A percentile compares a stretch with the other conserved stretches of the same genome.
Evolutionary conservation across 768 basidiomycete genomes (phyloP).

Genomic region (Aureoboletus auriporus): DNA sequence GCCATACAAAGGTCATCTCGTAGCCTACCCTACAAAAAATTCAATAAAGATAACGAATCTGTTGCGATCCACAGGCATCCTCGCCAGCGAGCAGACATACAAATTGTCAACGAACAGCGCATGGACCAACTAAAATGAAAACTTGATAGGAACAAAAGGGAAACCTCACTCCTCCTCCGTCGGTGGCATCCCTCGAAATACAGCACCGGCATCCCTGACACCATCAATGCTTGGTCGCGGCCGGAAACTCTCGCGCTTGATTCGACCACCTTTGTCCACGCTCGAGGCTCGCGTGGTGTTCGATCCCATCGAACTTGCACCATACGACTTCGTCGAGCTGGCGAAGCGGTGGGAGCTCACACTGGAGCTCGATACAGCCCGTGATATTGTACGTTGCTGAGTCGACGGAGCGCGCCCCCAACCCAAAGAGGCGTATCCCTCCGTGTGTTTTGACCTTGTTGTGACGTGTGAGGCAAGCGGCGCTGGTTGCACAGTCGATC

Average conservation of each 20-base stretch:
- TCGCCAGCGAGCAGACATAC: constrained; percentile 21
- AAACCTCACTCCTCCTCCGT: constrained; percentile 23
- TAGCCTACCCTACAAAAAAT: constrained; percentile 14
- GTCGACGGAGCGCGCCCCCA: constrained; percentile 36
- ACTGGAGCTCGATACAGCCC: constrained; percentile 12
- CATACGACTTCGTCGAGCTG: constrained; percentile 12
- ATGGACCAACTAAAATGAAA: neutral
- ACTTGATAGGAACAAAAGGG: neutral
- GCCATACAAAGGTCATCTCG: neutral
- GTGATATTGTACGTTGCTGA: constrained; percentile 25
- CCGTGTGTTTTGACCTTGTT: constrained; percentile 24
- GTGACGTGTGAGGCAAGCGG: constrained; percentile 13
- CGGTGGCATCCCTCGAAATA: constrained; percentile 24
- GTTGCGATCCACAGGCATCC: constrained; percentile 2
- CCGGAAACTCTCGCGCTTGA: constrained; percentile 75
- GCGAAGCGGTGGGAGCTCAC: constrained; percentile 8
- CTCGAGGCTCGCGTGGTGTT: constrained; percentile 11
- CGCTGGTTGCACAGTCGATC: neutral
- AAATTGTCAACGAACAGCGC: neutral
- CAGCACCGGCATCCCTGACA: constrained; percentile 1
- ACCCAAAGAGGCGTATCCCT: constrained; percentile 26
- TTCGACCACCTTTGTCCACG: constrained; percentile 48
- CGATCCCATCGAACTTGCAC: constrained; percentile 7
- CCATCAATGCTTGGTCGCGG: constrained; percentile 73
- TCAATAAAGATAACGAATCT: constrained; percentile 20